A percentile compares a stretch with the other conserved stretches of the same genome.
Evolutionary conservation across 2,329 filamentous ascomycete species (phyloP).

Genomic region (Pyricularia grisea): DNA sequence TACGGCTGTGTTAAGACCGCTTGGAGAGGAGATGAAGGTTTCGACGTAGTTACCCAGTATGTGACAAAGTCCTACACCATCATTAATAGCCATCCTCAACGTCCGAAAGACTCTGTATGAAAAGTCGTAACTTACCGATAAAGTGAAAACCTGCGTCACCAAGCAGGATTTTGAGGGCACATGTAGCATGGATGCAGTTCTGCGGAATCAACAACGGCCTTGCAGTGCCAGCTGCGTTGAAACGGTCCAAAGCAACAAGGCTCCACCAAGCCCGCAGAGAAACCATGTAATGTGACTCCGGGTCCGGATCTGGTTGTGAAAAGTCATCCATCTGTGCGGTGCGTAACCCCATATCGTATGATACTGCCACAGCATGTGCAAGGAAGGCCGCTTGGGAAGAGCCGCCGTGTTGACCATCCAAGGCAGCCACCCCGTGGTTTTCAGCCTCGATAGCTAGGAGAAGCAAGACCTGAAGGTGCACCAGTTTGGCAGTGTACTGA

Average conservation of each 20-base stretch:
- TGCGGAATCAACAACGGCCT: conserved; percentile 55
- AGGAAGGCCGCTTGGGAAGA: conserved; percentile 46
- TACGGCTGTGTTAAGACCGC: background rate
- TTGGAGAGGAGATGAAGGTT: conserved; percentile 1
- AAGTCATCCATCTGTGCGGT: conserved; percentile 18
- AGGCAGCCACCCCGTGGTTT: conserved; percentile 35
- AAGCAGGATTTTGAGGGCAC: conserved; percentile 49
- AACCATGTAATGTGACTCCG: conserved; percentile 53
- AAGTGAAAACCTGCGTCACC: conserved; percentile 57
- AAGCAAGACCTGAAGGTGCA: conserved; percentile 58
- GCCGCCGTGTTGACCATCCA: conserved; percentile 30
- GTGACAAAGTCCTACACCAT: conserved; percentile 13
- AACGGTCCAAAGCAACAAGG: conserved; percentile 61
- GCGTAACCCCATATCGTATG: conserved; percentile 56
- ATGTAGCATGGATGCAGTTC: conserved; percentile 47
- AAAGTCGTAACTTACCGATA: conserved; percentile 41
- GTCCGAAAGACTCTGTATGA: background rate
- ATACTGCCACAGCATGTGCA: conserved; percentile 55
- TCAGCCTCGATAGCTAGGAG: conserved; percentile 59
- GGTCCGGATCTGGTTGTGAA: conserved; percentile 29
- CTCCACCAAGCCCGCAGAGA: conserved; percentile 63
- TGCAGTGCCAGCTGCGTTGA: conserved; percentile 60
- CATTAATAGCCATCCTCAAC: conserved; percentile 1
- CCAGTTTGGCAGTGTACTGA: conserved; percentile 30
- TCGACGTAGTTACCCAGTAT: conserved; percentile 35